Conservation (phyloP, 2,329 filamentous ascomycete genomes). For the Aspergillus texensis region DNA sequence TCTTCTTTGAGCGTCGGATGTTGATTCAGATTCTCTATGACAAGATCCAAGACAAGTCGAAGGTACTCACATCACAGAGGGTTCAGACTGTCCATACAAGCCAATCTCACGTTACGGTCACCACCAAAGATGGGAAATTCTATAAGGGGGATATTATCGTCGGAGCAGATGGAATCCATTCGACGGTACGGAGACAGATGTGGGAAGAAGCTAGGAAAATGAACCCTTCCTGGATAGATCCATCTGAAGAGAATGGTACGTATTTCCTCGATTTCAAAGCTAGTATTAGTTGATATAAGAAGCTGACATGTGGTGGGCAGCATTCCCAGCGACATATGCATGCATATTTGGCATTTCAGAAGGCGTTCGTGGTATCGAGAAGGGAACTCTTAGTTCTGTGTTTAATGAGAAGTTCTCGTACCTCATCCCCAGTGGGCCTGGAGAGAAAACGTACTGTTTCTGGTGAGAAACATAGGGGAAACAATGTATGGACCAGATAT, state of each 20-base stretch:
- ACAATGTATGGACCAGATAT: background rate
- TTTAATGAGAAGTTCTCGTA: background rate
- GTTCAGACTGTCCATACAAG: background rate
- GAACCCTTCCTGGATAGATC: background rate
- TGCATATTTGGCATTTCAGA: constrained; percentile 1
- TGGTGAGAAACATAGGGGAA: background rate
- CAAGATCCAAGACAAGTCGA: background rate
- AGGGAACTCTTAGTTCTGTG: background rate
- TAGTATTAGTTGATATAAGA: background rate
- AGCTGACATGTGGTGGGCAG: background rate
- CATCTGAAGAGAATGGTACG: background rate
- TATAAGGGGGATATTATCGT: constrained; percentile 1
- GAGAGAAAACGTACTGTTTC: background rate
- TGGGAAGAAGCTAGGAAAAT: background rate
- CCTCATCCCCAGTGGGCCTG: background rate
- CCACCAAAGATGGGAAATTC: background rate
- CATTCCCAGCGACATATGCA: background rate
- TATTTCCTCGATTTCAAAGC: too few species aligned
- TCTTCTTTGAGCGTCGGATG: background rate
- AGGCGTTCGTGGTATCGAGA: background rate
- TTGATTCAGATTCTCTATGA: background rate
- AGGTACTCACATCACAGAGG: background rate
- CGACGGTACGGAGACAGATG: background rate
- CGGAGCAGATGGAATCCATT: constrained; percentile 4
- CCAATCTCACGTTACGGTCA: background rate